Conservation (phyloP, 768 basidiomycete species). For the Mrakia gelida region DNA sequence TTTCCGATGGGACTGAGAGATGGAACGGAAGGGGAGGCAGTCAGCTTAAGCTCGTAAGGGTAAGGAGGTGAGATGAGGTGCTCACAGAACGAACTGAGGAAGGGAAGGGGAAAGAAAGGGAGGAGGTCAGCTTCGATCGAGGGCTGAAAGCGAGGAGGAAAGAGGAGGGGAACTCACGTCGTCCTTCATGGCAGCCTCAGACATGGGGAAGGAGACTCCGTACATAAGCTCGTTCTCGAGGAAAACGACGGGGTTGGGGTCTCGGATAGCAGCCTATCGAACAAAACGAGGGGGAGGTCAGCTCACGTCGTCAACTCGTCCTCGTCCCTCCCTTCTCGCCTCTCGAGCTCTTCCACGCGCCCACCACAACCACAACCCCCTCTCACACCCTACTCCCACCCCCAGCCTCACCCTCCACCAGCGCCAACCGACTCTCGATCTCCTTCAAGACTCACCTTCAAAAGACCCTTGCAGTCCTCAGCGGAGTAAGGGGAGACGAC, state of each 20-base stretch:
- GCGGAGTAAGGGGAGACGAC: slow-evolving; percentile 96
- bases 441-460: slow-evolving; percentile 61
- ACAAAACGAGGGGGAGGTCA: slow-evolving; percentile 3
- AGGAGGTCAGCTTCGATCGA: neutral
- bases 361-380: neutral
- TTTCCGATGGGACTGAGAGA: slow-evolving; percentile 89
- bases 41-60: neutral
- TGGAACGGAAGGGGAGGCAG: slow-evolving; percentile 38
- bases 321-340: neutral
- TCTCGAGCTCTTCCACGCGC: neutral
- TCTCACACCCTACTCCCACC: no score
- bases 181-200: slow-evolving; percentile 87
- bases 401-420: neutral
- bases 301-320: neutral
- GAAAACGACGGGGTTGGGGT: slow-evolving; percentile 97
- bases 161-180: slow-evolving; percentile 45
- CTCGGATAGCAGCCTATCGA: slow-evolving; percentile 82
- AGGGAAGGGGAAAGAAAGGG: neutral
- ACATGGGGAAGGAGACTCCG: slow-evolving; percentile 95
- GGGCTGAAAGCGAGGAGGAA: neutral
- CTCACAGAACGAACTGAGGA: slow-evolving; percentile 4
- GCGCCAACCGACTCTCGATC: neutral
- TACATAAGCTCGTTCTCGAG: slow-evolving; percentile 99
- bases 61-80: neutral
- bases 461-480: slow-evolving; percentile 97